These are phyloP conservation scores for Dendrobium huoshanense DNA, from an alignment of 106 monocot species.

Conservation along the genomic window DNA sequence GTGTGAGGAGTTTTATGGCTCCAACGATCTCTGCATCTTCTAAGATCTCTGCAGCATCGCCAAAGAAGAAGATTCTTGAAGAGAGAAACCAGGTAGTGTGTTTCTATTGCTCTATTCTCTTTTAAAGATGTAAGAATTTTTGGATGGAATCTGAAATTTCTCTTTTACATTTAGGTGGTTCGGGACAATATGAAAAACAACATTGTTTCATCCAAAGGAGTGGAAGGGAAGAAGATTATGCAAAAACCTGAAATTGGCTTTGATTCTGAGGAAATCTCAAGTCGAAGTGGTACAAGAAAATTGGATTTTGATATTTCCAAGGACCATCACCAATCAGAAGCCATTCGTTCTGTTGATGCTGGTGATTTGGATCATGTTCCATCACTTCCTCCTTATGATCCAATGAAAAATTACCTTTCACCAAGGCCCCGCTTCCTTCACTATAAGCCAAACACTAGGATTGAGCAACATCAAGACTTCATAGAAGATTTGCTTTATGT, in stretches of 20 bases:
- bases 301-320: not conserved
- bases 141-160: not conserved
- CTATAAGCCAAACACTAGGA: conserved; percentile 59
- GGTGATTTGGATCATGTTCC: conserved; percentile 35
- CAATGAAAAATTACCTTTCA: conserved; percentile 78
- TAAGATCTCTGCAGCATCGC: conserved; percentile 35
- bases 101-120: not conserved
- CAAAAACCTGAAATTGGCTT: conserved; percentile 12
- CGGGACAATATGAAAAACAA: not conserved
- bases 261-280: not conserved
- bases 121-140: too few relatives aligned
- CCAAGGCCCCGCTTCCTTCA: conserved; percentile 80
- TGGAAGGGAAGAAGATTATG: not conserved
- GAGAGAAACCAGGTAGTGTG: conserved; percentile 50
- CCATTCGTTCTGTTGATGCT: not conserved
- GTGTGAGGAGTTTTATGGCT: conserved; percentile 76
- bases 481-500: conserved; percentile 5
- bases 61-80: conserved; percentile 45
- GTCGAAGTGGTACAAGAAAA: not conserved
- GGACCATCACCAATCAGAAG: not conserved
- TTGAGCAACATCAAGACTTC: conserved; percentile 7
- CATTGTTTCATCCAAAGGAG: not conserved
- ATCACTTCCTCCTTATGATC: conserved; percentile 72
- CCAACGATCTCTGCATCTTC: conserved; percentile 81
- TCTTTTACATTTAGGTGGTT: not conserved